A percentile compares a stretch with the other conserved stretches of the same genome.
Evolutionary conservation across 2,329 filamentous ascomycete species (phyloP).

Genomic region (Botrytis galanthina): DNA sequence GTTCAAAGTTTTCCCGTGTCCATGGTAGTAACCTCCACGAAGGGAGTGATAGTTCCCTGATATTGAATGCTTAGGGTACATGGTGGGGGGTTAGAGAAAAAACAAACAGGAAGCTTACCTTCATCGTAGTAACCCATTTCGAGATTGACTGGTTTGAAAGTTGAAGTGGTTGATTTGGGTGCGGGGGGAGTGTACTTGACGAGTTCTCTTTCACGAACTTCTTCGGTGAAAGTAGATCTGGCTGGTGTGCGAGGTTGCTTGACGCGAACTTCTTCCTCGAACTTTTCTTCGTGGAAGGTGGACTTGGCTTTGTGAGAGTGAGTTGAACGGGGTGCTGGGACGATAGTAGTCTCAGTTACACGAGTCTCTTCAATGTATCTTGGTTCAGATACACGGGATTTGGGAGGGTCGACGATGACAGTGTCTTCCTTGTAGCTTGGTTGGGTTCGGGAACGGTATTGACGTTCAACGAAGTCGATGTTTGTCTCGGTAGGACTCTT

Average conservation of each 20-base stretch:
- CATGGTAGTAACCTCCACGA: conserved; percentile 56
- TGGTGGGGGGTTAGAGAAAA: conserved; percentile 22
- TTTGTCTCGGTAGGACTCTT: conserved; percentile 30
- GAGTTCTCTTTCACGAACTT: conserved; percentile 28
- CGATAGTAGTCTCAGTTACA: conserved; percentile 38
- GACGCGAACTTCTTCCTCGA: conserved; percentile 28
- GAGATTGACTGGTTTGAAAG: conserved; percentile 34
- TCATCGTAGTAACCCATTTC: conserved; percentile 81
- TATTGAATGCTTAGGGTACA: conserved; percentile 30
- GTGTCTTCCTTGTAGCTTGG: conserved; percentile 40
- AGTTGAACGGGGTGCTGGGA: conserved; percentile 38
- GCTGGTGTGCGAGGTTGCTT: conserved; percentile 36
- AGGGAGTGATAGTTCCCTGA: conserved; percentile 69
- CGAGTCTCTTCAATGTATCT: conserved; percentile 28
- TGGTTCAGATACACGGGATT: conserved; percentile 41
- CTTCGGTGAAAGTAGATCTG: conserved; percentile 31
- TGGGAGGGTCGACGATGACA: conserved; percentile 56
- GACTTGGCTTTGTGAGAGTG: conserved; percentile 29
- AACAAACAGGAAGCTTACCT: conserved; percentile 35
- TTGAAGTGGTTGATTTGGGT: conserved; percentile 25
- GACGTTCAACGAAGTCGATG: conserved; percentile 63
- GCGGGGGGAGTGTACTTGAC: conserved; percentile 31
- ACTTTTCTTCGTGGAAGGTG: conserved; percentile 25
- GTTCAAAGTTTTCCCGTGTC: conserved; percentile 9
- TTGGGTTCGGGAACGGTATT: conserved; percentile 54